Evolutionary conservation across 2,329 filamentous ascomycete species (phyloP).

Genomic region (Helotiales sp.): DNA sequence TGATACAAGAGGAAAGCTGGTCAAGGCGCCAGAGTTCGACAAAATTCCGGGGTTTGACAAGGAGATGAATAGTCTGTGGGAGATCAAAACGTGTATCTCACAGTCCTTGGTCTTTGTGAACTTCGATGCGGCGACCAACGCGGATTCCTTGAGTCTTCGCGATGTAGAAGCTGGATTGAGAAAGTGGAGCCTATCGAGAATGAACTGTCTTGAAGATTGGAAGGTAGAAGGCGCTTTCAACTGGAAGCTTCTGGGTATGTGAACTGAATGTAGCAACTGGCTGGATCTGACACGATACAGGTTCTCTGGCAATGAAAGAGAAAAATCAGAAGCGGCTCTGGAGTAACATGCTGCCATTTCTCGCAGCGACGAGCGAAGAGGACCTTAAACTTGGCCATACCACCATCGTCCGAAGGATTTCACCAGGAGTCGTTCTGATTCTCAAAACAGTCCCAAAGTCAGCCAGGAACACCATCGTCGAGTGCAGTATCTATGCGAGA

Average conservation of each 20-base stretch:
- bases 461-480: slow-evolving; percentile 11
- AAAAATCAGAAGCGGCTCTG: neutral
- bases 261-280: neutral
- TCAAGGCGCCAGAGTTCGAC: slow-evolving; percentile 42
- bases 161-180: slow-evolving; percentile 5
- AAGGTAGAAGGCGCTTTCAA: slow-evolving; percentile 37
- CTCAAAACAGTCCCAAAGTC: slow-evolving; percentile 20
- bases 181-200: slow-evolving; percentile 19
- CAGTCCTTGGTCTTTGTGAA: slow-evolving; percentile 38
- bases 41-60: slow-evolving; percentile 39
- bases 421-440: slow-evolving; percentile 5
- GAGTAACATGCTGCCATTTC: neutral
- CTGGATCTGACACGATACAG: neutral
- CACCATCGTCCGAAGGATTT: slow-evolving; percentile 13
- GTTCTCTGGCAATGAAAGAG: neutral
- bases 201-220: slow-evolving; percentile 35
- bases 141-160: slow-evolving; percentile 5
- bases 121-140: slow-evolving; percentile 26
- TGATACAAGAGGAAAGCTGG: slow-evolving; percentile 37
- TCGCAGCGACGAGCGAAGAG: neutral
- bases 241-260: slow-evolving; percentile 40
- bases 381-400: slow-evolving; percentile 13
- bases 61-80: slow-evolving; percentile 37
- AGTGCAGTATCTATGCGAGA: slow-evolving; percentile 16
- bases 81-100: slow-evolving; percentile 29